Evolutionary conservation across 2,329 filamentous ascomycete genomes (phyloP), one percentile per base, ranked within the genome.

Genomic region (Diaporthe sp.): DNA sequence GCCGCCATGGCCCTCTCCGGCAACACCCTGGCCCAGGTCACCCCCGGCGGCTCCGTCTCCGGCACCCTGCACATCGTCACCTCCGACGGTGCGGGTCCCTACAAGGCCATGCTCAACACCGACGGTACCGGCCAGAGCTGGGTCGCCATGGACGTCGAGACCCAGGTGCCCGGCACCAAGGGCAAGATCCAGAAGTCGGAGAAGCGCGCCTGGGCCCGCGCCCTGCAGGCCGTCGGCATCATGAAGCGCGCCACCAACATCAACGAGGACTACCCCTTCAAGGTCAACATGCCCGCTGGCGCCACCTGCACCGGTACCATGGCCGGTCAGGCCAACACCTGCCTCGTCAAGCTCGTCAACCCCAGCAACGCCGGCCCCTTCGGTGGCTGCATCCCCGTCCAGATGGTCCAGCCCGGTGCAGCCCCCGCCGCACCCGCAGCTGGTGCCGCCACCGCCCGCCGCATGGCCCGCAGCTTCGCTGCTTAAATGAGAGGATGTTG

Each of bases 1-100:
- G 4, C 66, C 12, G 82, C 82, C 74, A 83, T 84, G 81, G 81
- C 75, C 8, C 79, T 81, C 42, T 85, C 83, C 0, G 84, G 85
- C 61, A 71, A 71, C 35, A 83, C 81, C 3, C 82, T 86, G 6
- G 84, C 85, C 10, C 84, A 86, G 78, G 81, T 86, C 69, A 82
- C 82, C 40, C 64, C 77, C 55, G 76, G 76, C 55, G 84, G 83
- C 69, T 78, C 78, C 69, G 78, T 86, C 74, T 78, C 79, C 13
- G 84, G 83, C 55, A 81, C 78, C 64, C 83, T 80, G 68, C 84
- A 85, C 78, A 80, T 85, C 72, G 84, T 86, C 54, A 86, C 84
- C 50, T 82, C 83, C 1, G 85, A 86, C 72, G 84, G 84, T 66
- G 84, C 83, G 17, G 85, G 84, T 12, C 84, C 84, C 4, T 70